These are phyloP conservation scores for Naganishia kalamii DNA, from an alignment of 768 basidiomycete genomes.

Conservation along the genomic window DNA sequence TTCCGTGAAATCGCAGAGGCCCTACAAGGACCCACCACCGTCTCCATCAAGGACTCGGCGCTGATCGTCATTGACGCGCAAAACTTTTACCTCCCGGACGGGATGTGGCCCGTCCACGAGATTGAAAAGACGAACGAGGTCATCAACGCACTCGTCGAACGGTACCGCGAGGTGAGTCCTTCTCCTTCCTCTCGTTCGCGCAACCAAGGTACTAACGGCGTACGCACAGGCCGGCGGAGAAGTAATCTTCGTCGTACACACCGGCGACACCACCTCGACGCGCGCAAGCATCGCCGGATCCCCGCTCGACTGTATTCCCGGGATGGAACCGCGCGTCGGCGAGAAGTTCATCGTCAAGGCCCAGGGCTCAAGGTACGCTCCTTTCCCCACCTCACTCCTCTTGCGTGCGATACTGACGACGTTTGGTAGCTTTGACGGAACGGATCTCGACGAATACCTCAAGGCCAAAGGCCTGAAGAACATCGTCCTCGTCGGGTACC, in stretches of 20 bases:
- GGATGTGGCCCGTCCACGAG: constrained; percentile 1
- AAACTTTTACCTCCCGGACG: constrained; percentile 8
- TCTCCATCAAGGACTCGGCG: neutral
- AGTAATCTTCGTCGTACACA: constrained; percentile 1
- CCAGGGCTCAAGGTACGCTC: neutral
- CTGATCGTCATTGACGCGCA: constrained; percentile 8
- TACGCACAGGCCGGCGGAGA: neutral
- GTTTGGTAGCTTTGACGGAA: neutral
- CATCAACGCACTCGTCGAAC: neutral
- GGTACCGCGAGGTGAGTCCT: neutral
- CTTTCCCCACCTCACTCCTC: neutral
- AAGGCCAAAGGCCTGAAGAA: constrained; percentile 4
- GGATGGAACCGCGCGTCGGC: neutral
- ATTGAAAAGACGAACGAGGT: neutral
- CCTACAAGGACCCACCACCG: neutral
- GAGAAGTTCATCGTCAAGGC: constrained; percentile 11
- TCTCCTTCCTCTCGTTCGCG: neutral
- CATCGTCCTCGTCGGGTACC: constrained; percentile 9
- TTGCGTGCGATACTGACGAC: neutral
- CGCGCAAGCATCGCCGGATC: constrained; percentile 1
- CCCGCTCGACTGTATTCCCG: neutral
- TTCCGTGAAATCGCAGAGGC: neutral
- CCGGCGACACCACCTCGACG: neutral
- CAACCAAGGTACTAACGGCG: neutral
- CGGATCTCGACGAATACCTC: constrained; percentile 10